phyloP scores from a whole-genome alignment of 1,139 yeast species.

The Magnusiomyces paraingens region DNA sequence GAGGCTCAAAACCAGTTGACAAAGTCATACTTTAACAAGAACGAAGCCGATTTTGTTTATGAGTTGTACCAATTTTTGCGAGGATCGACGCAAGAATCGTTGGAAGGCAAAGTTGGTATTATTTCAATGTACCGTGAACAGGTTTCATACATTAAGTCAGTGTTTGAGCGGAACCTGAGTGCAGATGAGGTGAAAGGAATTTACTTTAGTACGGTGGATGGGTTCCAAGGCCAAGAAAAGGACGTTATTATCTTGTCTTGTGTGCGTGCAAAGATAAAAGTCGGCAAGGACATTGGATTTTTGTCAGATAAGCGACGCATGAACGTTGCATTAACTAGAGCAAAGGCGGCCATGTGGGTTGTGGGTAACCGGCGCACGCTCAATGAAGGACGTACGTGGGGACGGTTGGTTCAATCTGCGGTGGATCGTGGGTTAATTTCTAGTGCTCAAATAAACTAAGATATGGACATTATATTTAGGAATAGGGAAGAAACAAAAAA shows the following conservation, averaged over 20 bases:
- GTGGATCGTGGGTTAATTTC: too few species aligned
- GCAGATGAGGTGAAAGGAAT: conserved; percentile 54
- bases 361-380: conserved; percentile 49
- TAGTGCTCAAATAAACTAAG: too few species aligned
- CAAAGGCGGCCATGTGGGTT: conserved; percentile 87
- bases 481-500: too few species aligned
- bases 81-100: conserved; percentile 33
- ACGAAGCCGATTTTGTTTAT: conserved; percentile 12
- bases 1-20: conserved; percentile 44
- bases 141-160: conserved; percentile 49
- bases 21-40: conserved; percentile 13
- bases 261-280: conserved; percentile 69
- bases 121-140: conserved; percentile 96
- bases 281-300: conserved; percentile 72
- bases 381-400: too few species aligned
- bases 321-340: conserved; percentile 96
- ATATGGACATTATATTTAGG: too few species aligned
- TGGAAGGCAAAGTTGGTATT: conserved; percentile 74
- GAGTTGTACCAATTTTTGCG: conserved; percentile 43
- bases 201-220: conserved; percentile 94
- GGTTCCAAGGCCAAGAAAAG: conserved; percentile 97
- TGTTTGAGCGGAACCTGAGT: conserved; percentile 59
- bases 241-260: conserved; percentile 91
- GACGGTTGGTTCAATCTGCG: too few species aligned
- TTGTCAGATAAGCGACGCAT: conserved; percentile 84